Conservation (phyloP, 257 asterid species). For the Solanum appendiculatum region DNA sequence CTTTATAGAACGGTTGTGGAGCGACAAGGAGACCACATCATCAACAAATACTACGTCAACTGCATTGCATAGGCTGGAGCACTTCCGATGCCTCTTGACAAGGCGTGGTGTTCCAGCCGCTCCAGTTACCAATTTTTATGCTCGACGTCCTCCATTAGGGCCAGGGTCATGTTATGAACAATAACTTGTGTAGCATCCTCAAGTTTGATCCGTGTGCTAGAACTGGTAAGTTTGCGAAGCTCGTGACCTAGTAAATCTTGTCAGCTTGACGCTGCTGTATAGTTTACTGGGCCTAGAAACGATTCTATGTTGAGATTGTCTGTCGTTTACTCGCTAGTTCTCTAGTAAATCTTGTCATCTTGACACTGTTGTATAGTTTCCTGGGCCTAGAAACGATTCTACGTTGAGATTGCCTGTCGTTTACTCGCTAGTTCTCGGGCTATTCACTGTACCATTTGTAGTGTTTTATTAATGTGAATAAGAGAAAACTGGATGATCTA, state of each 20-base stretch:
- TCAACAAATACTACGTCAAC: conserved; percentile 12
- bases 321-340: no score
- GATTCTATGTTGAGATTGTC: not conserved
- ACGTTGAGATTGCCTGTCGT: not conserved
- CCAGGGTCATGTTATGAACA: conserved; percentile 81
- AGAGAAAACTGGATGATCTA: not conserved
- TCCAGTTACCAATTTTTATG: conserved; percentile 53
- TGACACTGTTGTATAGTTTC: not conserved
- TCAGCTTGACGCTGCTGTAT: not conserved
- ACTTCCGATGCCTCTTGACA: conserved; percentile 72
- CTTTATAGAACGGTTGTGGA: conserved; percentile 73
- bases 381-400: not conserved
- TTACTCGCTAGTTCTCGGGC: not conserved
- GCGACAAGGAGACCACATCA: conserved; percentile 30
- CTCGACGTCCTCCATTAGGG: conserved; percentile 55
- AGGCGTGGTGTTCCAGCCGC: conserved; percentile 88
- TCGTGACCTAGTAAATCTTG: not conserved
- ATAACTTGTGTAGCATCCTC: conserved; percentile 10
- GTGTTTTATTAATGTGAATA: not conserved
- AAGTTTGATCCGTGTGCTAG: not conserved
- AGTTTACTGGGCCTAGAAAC: not conserved
- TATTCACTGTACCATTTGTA: not conserved
- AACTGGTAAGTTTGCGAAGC: not conserved
- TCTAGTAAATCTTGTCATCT: not conserved
- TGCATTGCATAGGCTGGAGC: conserved; percentile 52